These are phyloP conservation scores for Lathyrus tuberosus DNA, from an alignment of 306 rosid species.

Conservation along the genomic window DNA sequence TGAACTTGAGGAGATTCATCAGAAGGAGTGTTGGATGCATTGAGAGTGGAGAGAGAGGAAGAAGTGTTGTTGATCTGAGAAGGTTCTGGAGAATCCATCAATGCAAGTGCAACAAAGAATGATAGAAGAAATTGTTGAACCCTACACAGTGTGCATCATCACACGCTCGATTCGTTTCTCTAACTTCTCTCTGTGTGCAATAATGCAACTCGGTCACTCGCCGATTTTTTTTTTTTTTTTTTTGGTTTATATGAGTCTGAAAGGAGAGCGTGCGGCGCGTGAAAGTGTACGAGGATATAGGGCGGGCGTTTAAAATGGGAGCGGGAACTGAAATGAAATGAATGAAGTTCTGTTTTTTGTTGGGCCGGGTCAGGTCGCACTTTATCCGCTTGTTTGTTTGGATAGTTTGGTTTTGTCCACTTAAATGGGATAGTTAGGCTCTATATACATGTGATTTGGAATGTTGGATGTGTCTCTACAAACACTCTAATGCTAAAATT, in stretches of 20 bases:
- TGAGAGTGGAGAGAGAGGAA: not conserved
- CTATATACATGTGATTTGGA: no score
- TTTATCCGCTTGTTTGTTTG: no score
- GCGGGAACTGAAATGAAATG: slow-evolving; percentile 49
- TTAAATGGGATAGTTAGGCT: no score
- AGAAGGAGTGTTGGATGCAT: not conserved
- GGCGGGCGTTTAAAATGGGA: slow-evolving; percentile 66
- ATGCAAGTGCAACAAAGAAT: no score
- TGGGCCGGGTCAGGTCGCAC: slow-evolving; percentile 24
- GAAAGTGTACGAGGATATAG: not conserved
- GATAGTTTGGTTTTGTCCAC: no score
- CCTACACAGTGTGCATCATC: not conserved
- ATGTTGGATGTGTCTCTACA: no score
- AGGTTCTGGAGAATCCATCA: slow-evolving; percentile 10
- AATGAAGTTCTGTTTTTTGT: not conserved
- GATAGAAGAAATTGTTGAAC: no score
- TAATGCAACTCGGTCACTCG: not conserved
- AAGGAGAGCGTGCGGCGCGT: slow-evolving; percentile 37
- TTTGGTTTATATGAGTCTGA: not conserved
- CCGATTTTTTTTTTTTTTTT: not conserved
- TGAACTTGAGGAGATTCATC: slow-evolving; percentile 1
- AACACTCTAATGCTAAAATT: no score
- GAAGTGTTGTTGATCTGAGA: not conserved
- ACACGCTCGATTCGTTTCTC: not conserved
- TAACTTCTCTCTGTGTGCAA: not conserved